These are phyloP conservation scores for Exophiala phaeomuriformis DNA, from an alignment of 2,329 filamentous ascomycete genomes.

Conservation along the genomic window DNA sequence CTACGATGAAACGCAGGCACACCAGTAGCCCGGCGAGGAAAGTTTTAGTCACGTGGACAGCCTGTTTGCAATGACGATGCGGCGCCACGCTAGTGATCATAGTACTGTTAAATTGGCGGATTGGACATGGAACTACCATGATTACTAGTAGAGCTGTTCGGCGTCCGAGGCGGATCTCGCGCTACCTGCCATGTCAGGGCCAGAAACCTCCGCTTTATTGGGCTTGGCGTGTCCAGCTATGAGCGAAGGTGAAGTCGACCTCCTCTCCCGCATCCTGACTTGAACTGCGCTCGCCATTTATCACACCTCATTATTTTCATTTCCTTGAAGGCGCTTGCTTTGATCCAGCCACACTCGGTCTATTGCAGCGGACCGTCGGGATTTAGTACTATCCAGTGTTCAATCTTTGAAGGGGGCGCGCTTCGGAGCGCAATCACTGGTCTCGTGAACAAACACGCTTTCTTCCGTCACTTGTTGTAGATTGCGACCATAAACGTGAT, in stretches of 20 bases:
- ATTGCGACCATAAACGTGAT: conserved; percentile 23
- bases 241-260: neutral
- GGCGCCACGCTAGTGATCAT: too few relatives aligned
- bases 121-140: too few relatives aligned
- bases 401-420: neutral
- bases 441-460: conserved; percentile 16
- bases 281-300: conserved; percentile 1
- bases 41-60: too few relatives aligned
- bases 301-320: neutral
- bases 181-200: conserved; percentile 60
- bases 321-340: too few relatives aligned
- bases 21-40: too few relatives aligned
- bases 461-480: conserved; percentile 19
- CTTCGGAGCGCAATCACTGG: conserved; percentile 10
- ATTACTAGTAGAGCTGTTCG: too few relatives aligned
- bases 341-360: too few relatives aligned
- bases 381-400: conserved; percentile 11
- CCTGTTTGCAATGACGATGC: too few relatives aligned
- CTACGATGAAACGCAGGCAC: too few relatives aligned
- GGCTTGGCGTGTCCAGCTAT: conserved; percentile 10
- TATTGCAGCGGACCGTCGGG: neutral
- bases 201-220: neutral
- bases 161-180: too few relatives aligned
- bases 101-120: too few relatives aligned
- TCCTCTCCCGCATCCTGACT: neutral